Evolutionary conservation across 2,329 filamentous ascomycete genomes (phyloP).

Genomic region (Fusarium zealandicum): DNA sequence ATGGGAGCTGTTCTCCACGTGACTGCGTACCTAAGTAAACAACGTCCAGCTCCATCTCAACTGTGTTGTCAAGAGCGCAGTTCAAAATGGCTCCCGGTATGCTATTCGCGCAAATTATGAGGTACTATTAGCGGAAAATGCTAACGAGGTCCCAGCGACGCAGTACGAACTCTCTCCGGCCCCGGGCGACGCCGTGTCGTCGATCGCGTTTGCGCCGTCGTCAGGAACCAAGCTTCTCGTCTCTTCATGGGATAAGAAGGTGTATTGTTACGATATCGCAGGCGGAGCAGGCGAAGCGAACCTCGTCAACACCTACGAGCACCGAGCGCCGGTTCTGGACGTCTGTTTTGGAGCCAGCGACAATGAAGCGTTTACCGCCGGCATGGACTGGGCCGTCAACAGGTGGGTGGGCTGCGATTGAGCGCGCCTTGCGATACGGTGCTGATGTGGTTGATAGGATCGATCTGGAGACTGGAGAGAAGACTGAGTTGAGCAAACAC

Average conservation of each 20-base stretch:
- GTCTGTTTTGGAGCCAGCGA: slow-evolving; percentile 88
- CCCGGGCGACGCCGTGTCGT: slow-evolving; percentile 86
- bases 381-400: slow-evolving; percentile 86
- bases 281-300: slow-evolving; percentile 60
- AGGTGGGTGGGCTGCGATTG: slow-evolving; percentile 55
- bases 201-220: slow-evolving; percentile 82
- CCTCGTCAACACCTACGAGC: slow-evolving; percentile 76
- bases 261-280: slow-evolving; percentile 85
- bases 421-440: slow-evolving; percentile 3
- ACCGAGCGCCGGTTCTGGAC: slow-evolving; percentile 86
- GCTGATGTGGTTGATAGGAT: slow-evolving; percentile 53
- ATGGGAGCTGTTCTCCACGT: slow-evolving; percentile 24
- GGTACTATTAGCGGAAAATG: background rate
- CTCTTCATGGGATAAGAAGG: slow-evolving; percentile 91
- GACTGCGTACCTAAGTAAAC: slow-evolving; percentile 47
- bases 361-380: slow-evolving; percentile 83
- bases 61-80: slow-evolving; percentile 31
- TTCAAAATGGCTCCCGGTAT: slow-evolving; percentile 53
- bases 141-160: slow-evolving; percentile 55
- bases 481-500: slow-evolving; percentile 81
- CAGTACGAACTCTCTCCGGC: slow-evolving; percentile 86
- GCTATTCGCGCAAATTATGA: background rate
- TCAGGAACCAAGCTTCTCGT: slow-evolving; percentile 82
- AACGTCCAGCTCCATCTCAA: slow-evolving; percentile 37
- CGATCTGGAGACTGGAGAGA: slow-evolving; percentile 74